Conservation (phyloP, 2,329 filamentous ascomycete species). For the Ascosphaera apis region DNA sequence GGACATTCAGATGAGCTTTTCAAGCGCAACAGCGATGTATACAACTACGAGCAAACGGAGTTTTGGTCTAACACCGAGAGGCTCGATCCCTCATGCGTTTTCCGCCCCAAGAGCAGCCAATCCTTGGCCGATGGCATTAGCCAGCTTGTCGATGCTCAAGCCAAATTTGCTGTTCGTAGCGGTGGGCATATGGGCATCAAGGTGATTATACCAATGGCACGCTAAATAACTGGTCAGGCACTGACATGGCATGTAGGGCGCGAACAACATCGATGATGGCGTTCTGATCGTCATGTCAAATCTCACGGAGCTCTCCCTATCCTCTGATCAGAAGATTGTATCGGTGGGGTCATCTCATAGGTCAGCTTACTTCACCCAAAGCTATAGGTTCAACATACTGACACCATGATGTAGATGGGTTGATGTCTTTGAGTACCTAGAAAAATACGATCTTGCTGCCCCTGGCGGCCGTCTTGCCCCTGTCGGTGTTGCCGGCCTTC, state of each 20-base stretch:
- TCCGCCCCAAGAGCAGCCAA: conserved; percentile 11
- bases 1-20: conserved; percentile 8
- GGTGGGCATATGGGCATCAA: conserved; percentile 15
- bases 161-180: conserved; percentile 13
- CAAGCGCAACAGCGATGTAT: conserved; percentile 8
- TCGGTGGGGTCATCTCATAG: conserved; percentile 11
- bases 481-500: conserved; percentile 1
- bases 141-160: conserved; percentile 7
- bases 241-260: conserved; percentile 7
- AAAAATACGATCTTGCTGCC: not conserved
- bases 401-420: not conserved
- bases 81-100: conserved; percentile 13
- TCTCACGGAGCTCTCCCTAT: conserved; percentile 11
- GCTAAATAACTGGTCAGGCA: not conserved
- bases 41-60: conserved; percentile 11
- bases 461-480: not conserved
- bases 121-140: conserved; percentile 10
- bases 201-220: conserved; percentile 4
- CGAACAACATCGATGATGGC: conserved; percentile 14
- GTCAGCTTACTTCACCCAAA: too few species aligned
- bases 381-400: too few species aligned
- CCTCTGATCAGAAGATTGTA: conserved; percentile 10
- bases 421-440: conserved; percentile 1
- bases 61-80: conserved; percentile 18
- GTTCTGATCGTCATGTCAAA: conserved; percentile 14